Percentiles rank a stretch among this genome's conserved stretches.
These are phyloP conservation scores for Lactarius tabidus DNA, from an alignment of 768 basidiomycete species.

Conservation along the genomic window DNA sequence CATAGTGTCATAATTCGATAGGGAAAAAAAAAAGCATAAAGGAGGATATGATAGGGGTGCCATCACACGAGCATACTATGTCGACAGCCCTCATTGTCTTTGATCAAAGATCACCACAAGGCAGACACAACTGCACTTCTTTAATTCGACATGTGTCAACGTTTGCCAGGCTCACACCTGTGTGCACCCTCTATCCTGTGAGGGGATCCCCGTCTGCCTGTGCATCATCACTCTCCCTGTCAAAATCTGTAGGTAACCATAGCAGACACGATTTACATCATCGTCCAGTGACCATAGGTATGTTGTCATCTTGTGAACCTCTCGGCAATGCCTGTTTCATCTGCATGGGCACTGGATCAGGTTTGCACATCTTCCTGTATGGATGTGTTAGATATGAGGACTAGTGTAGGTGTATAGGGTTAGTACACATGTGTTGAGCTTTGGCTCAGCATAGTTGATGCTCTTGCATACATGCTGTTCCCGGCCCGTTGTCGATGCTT, in stretches of 20 bases:
- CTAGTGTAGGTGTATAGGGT: neutral
- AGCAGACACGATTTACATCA: conserved; percentile 53
- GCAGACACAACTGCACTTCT: conserved; percentile 34
- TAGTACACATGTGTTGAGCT: conserved; percentile 72
- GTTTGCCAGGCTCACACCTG: conserved; percentile 48
- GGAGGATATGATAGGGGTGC: conserved; percentile 3
- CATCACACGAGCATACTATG: conserved; percentile 61
- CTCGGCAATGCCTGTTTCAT: conserved; percentile 7
- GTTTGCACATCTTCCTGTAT: conserved; percentile 83
- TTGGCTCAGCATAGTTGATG: conserved; percentile 84
- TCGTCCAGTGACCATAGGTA: conserved; percentile 33
- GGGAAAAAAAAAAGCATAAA: neutral
- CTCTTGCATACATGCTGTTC: conserved; percentile 70
- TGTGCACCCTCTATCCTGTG: conserved; percentile 23
- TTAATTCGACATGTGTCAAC: conserved; percentile 55
- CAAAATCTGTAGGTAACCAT: conserved; percentile 47
- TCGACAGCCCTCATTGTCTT: conserved; percentile 51
- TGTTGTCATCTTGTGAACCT: conserved; percentile 4
- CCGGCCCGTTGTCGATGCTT: conserved; percentile 32
- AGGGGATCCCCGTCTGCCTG: conserved; percentile 66
- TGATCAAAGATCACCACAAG: conserved; percentile 35
- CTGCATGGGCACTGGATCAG: conserved; percentile 45
- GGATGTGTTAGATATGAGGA: neutral
- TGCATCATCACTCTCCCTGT: conserved; percentile 61
- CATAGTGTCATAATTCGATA: conserved; percentile 3